Evolutionary conservation across 805 yeast species (phyloP), one percentile per base, ranked within the genome.

Genomic region (Candida odintsovae): DNA sequence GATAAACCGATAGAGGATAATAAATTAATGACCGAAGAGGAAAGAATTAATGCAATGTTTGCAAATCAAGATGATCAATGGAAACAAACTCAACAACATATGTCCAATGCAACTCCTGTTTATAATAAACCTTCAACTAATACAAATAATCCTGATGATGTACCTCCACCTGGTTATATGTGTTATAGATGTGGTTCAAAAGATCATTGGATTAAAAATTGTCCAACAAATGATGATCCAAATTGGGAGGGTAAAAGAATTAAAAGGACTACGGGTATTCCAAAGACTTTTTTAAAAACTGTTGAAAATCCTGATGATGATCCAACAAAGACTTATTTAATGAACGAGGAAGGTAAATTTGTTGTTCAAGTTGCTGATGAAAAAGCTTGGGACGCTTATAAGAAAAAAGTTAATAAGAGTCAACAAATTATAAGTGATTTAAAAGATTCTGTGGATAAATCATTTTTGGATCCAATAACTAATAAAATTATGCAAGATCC

Each of bases 111-210:
- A 18, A 82, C 90, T 25, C 83, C 95, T 15, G 80, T 90, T 2
- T 82, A 78, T 60, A 72, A 71, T 49, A 77, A 73, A 58, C 74
- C 75, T 22, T 49, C 55, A 13, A 41, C 47, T 25, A 42, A 43
- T 22, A 16, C 63, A 43, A 54, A 64, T 15, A 52, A 63, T 39
- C 72, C 54, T 59, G 95, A 88, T 47, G 90, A 84, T 53, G 75
- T 78, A 7, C 97, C 97, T 10, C 99, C 99, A 1, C 92, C 96
- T 7, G 96, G 96, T 1, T 94, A 94, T 59, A 85, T 92, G 62
- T 94, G 99, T 65, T 92, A 94, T 64, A 75, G 97, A 61, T 94
- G 99, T 70, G 98, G 98, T 42, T 88, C 86, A 25, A 87, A 89
- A 65, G 94, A 89, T 47, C 99, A 94, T 65, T 92, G 95, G 90